Evolutionary conservation across 2,329 filamentous ascomycete genomes (phyloP).

Genomic region (Stenocarpella maydis): DNA sequence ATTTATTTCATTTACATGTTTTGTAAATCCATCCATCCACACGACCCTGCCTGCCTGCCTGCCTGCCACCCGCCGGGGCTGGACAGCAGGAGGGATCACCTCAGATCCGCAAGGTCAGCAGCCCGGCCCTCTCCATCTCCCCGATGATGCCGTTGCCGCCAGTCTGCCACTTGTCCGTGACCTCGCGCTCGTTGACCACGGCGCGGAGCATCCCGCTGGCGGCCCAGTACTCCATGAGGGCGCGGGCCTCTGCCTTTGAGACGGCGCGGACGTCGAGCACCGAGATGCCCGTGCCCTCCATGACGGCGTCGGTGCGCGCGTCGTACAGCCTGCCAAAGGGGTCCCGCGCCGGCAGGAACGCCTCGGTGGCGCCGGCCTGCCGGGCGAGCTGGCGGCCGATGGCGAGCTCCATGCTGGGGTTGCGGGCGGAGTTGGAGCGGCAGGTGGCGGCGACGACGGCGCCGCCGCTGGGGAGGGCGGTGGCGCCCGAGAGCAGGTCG

Average conservation of each 20-base stretch:
- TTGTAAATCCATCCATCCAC: not conserved
- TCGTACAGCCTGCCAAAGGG: slow-evolving; percentile 67
- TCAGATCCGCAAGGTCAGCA: slow-evolving; percentile 59
- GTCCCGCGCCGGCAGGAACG: slow-evolving; percentile 49
- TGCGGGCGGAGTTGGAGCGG: slow-evolving; percentile 71
- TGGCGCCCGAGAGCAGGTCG: slow-evolving; percentile 71
- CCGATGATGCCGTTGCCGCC: slow-evolving; percentile 83
- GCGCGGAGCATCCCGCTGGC: slow-evolving; percentile 80
- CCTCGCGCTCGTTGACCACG: slow-evolving; percentile 72
- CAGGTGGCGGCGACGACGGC: slow-evolving; percentile 79
- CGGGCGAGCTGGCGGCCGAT: slow-evolving; percentile 64
- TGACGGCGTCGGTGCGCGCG: slow-evolving; percentile 60
- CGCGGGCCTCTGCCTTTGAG: slow-evolving; percentile 76
- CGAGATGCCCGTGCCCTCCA: slow-evolving; percentile 54
- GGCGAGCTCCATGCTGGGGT: slow-evolving; percentile 73
- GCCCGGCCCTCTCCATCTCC: slow-evolving; percentile 77
- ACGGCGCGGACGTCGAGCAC: slow-evolving; percentile 71
- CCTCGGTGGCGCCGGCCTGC: slow-evolving; percentile 44
- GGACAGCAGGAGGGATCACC: no score
- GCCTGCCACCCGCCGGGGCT: no score
- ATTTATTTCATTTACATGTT: slow-evolving; percentile 33
- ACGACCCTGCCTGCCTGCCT: no score
- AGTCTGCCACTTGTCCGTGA: slow-evolving; percentile 85
- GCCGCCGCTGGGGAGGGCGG: slow-evolving; percentile 74
- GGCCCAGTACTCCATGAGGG: slow-evolving; percentile 93